Conservation (phyloP, 169 alveolate genomes). For the Toxoplasma gondii region DNA sequence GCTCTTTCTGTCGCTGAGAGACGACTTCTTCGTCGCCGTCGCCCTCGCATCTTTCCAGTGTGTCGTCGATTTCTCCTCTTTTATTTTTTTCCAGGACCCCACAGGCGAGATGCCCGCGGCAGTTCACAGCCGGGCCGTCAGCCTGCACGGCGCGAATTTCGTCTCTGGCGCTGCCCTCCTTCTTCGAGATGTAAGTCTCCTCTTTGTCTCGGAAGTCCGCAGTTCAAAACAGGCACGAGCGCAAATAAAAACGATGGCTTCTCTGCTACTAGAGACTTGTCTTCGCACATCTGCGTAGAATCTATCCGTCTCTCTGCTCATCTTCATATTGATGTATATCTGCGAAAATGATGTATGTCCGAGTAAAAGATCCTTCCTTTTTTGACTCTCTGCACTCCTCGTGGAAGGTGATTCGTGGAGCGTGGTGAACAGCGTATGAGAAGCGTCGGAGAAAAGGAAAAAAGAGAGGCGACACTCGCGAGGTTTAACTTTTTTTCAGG, state of each 20-base stretch:
- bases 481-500: not conserved
- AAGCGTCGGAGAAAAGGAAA: not conserved
- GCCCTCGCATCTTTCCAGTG: not conserved
- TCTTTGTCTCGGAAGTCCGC: not conserved
- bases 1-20: not conserved
- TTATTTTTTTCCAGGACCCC: not conserved
- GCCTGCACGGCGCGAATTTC: not conserved
- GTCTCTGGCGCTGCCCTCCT: not conserved
- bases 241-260: not conserved
- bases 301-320: not conserved
- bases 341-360: not conserved
- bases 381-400: not conserved
- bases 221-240: not conserved
- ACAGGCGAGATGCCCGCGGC: constrained; percentile 33
- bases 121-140: not conserved
- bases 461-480: no score
- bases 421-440: not conserved
- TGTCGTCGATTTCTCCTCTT: not conserved
- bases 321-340: not conserved
- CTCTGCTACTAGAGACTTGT: not conserved
- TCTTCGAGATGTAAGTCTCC: not conserved
- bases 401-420: not conserved
- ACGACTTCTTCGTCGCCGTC: no score
- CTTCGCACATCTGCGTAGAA: not conserved
- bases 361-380: not conserved